phyloP scores from a whole-genome alignment of 371 early-diverging fungal species.

The Mortierella sp. region DNA sequence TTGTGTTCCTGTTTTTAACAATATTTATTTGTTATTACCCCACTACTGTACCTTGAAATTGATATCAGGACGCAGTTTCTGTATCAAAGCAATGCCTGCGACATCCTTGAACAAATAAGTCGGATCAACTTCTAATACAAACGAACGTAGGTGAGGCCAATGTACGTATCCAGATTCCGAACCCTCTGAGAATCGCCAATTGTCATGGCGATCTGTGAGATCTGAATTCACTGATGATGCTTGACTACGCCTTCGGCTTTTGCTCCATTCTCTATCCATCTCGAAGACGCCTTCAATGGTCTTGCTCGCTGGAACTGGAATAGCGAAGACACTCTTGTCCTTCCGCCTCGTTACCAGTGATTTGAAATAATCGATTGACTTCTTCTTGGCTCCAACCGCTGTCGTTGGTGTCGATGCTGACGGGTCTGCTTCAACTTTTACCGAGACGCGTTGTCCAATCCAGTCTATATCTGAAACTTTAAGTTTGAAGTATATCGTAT shows the following conservation, averaged over 20 bases:
- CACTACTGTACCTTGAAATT: conserved; percentile 5
- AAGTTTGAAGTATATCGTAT: background rate
- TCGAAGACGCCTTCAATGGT: conserved; percentile 1
- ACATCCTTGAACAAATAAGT: background rate
- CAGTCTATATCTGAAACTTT: background rate
- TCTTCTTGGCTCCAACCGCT: background rate
- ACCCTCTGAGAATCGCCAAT: background rate
- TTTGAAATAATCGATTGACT: background rate
- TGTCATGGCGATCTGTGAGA: background rate
- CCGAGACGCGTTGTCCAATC: background rate
- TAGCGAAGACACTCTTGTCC: background rate
- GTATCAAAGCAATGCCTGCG: background rate
- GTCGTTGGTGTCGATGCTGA: background rate
- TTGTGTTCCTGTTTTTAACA: no score
- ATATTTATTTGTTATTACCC: background rate
- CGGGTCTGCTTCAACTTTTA: background rate
- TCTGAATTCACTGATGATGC: background rate
- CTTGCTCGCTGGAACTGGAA: background rate
- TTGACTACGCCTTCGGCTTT: background rate
- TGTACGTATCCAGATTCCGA: conserved; percentile 3
- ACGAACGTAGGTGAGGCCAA: conserved; percentile 10
- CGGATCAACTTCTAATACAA: conserved; percentile 2
- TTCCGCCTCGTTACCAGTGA: background rate
- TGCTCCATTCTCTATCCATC: conserved; percentile 11
- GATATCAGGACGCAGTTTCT: conserved; percentile 11